phyloP scores from a whole-genome alignment of 768 basidiomycete genomes.

The Tulasnella calospora region DNA sequence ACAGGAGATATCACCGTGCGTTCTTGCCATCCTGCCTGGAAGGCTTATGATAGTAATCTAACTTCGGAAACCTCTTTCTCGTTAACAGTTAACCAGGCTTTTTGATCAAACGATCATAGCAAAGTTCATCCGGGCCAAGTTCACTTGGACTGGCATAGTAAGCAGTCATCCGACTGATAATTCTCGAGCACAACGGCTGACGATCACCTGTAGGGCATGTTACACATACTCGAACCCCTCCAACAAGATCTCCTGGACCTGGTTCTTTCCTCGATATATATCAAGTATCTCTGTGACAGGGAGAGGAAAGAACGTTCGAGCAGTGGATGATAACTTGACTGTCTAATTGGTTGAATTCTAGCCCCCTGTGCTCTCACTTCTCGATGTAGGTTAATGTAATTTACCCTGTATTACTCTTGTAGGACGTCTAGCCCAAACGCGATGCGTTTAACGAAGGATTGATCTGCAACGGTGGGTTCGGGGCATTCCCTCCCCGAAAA shows the following conservation, averaged over 20 bases:
- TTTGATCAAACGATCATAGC: background rate
- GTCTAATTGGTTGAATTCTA: background rate
- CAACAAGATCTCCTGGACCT: background rate
- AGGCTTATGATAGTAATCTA: background rate
- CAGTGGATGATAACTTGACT: background rate
- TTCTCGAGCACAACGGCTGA: background rate
- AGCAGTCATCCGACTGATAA: background rate
- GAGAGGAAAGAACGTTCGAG: background rate
- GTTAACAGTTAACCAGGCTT: background rate
- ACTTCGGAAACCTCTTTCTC: background rate
- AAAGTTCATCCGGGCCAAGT: background rate
- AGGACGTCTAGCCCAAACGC: too few relatives aligned
- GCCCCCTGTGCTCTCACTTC: background rate
- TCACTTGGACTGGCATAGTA: background rate
- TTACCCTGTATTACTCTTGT: too few relatives aligned
- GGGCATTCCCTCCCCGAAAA: too few relatives aligned
- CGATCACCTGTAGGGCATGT: background rate
- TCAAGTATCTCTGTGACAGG: slow-evolving; percentile 4
- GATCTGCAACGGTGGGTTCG: too few relatives aligned
- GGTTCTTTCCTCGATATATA: background rate
- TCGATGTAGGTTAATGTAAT: too few relatives aligned
- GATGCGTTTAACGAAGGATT: too few relatives aligned
- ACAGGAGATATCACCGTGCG: background rate
- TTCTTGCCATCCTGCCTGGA: background rate
- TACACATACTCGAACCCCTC: background rate